Conservation (phyloP, 306 rosid species). For the Cucumis sativus region Cucumber_9930_V3 NC_026655.2:25687501-25688000, state of each 20-base stretch:
- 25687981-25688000: neutral
- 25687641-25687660: conserved; percentile 61
- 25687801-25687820: neutral
- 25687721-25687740: neutral
- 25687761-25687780: neutral
- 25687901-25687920: neutral
- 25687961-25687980: neutral
- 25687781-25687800: neutral
- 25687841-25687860: neutral
- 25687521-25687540: neutral
- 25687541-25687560: neutral
- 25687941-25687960: neutral
- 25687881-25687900: neutral
- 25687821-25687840: neutral
- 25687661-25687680: conserved; percentile 59
- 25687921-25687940: neutral
- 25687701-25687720: conserved; percentile 4
- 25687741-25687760: neutral
- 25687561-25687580: neutral
- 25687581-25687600: neutral
- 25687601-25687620: conserved; percentile 1
- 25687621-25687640: conserved; percentile 48
- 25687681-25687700: conserved; percentile 58
- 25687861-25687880: neutral
- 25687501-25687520: neutral